Base-by-base conservation (phyloP, 305 asterid genomes). In the Rubia peregrina region DNA sequence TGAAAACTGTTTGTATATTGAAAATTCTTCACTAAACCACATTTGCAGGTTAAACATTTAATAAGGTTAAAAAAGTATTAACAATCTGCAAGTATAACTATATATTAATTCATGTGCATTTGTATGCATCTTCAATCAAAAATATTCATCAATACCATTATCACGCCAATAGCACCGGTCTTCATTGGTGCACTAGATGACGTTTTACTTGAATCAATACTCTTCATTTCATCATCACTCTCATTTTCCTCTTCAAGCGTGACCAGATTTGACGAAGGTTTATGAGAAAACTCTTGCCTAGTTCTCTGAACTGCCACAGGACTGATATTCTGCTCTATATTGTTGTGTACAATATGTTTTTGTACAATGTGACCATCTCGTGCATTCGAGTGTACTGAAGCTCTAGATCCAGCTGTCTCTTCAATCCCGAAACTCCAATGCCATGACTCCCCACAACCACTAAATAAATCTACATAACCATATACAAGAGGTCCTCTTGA, bases 361-460 rank as follows among this genome's bases (percentile, higher is more conserved):
- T 74, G 82, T 56, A 67, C 82, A 71, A 84, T 82, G 63, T 78
- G 77, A 81, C 71, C 79, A 60, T 75, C 89, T 69, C 70, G 71
- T 57, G 77, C 56, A 63, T 78, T 80, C 64, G 90, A 80, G 78
- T 79, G 72, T 70, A 77, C 65, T 68, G 69, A 65, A 67, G 84
- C 70, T 38, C 73, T 78, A 72, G 69, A 61, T 71, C 74, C 75
- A 71, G 80, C 76, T 71, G 69, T 85, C 74, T 80, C 90, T 72
- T 91, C 90, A 80, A 81, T 75, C 77, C 85, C 90, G 78, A 93
- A 76, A 78, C 79, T 86, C 96, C 96, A 89, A 73, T 83, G 90
- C 99, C 95, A 91, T 74, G 90, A 85, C 82, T 89, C 99, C 77
- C 98, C 99, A 76, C 89, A 89, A 71, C 98, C 98, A 80, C 91